Percentiles rank a stretch among this genome's conserved stretches.
Evolutionary conservation across 108 stramenopile species (phyloP).

Genomic region (Stephanodiscus minutulus): DNA sequence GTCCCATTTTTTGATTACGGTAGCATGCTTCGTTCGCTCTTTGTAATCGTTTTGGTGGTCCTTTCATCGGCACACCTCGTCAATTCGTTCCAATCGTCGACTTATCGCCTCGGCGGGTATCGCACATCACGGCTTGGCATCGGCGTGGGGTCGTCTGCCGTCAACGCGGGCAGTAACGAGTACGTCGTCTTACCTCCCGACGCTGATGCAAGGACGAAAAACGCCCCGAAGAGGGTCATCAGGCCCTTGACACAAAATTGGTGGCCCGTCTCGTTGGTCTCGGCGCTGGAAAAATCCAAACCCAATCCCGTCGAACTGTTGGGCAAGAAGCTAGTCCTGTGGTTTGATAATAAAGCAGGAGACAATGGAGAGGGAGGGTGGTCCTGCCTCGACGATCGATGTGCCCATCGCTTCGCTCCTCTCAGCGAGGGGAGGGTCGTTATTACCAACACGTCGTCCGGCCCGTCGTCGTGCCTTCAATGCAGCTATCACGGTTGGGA

Average conservation of each 20-base stretch:
- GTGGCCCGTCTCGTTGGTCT: conserved; percentile 26
- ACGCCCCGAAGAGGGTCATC: neutral
- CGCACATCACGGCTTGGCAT: too few species aligned
- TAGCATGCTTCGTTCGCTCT: neutral
- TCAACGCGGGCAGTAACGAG: too few species aligned
- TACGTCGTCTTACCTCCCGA: too few species aligned
- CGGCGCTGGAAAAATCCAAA: neutral
- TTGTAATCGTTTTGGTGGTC: neutral
- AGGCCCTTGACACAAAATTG: conserved; percentile 24
- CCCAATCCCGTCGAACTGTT: conserved; percentile 22
- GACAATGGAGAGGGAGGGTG: conserved; percentile 11
- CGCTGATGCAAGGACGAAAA: too few species aligned
- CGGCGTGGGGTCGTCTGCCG: too few species aligned
- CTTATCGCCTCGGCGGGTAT: too few species aligned
- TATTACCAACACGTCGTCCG: neutral
- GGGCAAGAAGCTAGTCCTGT: conserved; percentile 26
- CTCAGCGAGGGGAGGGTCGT: conserved; percentile 44
- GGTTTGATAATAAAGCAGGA: conserved; percentile 7
- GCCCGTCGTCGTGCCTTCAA: conserved; percentile 14
- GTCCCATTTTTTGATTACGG: too few species aligned
- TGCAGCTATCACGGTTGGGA: conserved; percentile 49
- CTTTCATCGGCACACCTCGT: too few species aligned
- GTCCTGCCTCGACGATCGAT: conserved; percentile 38
- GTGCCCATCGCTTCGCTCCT: conserved; percentile 47
- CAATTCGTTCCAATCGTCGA: too few species aligned